Evolutionary conservation across 164 flowering plant species (phyloP).

Genomic region (Piper betle): DNA sequence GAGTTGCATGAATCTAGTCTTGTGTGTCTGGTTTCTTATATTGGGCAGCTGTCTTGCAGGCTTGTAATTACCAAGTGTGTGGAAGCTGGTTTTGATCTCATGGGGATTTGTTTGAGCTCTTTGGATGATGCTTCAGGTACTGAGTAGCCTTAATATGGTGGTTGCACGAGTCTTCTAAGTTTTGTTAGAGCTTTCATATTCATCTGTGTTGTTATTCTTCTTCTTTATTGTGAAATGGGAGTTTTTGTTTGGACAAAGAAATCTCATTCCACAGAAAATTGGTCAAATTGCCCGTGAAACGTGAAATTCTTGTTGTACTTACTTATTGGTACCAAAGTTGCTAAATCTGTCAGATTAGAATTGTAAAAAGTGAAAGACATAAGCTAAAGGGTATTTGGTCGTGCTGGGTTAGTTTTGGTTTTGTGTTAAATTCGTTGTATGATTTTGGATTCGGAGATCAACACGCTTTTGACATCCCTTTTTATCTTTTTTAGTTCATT

Average conservation of each 20-base stretch:
- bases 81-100: slow-evolving; percentile 2
- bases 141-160: neutral
- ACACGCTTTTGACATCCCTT: neutral
- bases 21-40: neutral
- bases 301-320: too few species aligned
- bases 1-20: neutral
- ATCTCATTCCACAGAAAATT: too few species aligned
- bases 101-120: slow-evolving; percentile 73
- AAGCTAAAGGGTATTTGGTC: neutral
- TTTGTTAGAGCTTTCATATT: too few species aligned
- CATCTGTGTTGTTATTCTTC: too few species aligned
- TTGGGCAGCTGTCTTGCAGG: neutral
- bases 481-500: too few species aligned
- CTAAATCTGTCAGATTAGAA: too few species aligned
- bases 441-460: neutral
- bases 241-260: too few species aligned
- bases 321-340: too few species aligned
- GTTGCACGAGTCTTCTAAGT: neutral
- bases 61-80: neutral
- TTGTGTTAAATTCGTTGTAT: neutral
- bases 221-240: too few species aligned
- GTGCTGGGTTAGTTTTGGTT: neutral
- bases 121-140: slow-evolving; percentile 35
- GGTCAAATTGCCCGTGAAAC: too few species aligned
- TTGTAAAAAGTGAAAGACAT: too few species aligned